Base-by-base conservation (phyloP, 768 basidiomycete species). In the Suillus fuscotomentosus region DNA sequence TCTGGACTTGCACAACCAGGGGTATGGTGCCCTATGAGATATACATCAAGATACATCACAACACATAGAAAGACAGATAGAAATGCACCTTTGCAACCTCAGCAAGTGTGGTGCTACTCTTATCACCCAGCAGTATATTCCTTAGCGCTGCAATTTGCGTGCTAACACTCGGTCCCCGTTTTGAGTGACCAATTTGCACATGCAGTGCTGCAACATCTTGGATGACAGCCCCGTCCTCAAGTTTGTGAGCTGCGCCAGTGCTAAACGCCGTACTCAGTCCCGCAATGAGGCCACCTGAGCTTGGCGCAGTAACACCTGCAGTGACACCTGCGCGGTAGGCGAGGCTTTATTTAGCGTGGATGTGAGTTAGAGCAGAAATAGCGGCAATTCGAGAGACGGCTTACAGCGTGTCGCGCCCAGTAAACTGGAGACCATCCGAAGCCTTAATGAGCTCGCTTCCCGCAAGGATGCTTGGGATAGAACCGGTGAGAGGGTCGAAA, bases 111-210 rank as follows among this genome's bases (percentile, higher is more conserved):
- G 67, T 63, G 39, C 66, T 67, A 4, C 53, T 53, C 14, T 62
- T 43, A 13, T 64, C 61, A 14, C 70, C 79, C 10, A 88, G 77
- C 9, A 97, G 78, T 45, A 94, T 77, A 9, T 82, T 79, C 1
- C 94, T 83, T 53, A 97, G 77, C 5, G 86, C 80, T 15, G 88
- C 89, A 65, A 97, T 88, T 68, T 94, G 87, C n/a, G 88, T 90
- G 75, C 94, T 94, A 38, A 94, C 81, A 65, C 91, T 90, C 0
- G 82, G 60, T 4, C 73, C 70, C 8, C 76, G 76, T 45, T 56
- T 61, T 24, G 77, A 77, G 69, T 86, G 85, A 6, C 80, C 73
- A 51, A 95, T 72, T 15, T 78, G 69, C 67, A 95, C 75, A 65
- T 92, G 90, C 6, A 93, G 71, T 5, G 88, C 89, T 0, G 81